These are phyloP conservation scores for Schizosaccharomyces osmophilus DNA, from an alignment of 805 yeast genomes.

Conservation along the genomic window DNA sequence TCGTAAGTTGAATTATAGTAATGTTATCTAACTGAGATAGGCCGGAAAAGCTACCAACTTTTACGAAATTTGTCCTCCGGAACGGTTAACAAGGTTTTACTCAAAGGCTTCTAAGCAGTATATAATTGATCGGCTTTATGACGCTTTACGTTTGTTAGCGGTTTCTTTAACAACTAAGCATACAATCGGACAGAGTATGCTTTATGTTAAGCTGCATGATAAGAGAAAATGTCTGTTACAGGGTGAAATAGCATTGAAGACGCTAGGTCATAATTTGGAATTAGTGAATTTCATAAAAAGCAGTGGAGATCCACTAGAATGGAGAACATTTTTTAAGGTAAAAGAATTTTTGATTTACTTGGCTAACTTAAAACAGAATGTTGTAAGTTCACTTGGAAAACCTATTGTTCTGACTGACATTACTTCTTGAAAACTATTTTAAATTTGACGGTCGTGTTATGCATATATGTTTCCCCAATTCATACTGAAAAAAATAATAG, in stretches of 20 bases:
- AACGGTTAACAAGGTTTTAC: conserved; percentile 28
- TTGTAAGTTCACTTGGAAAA: not conserved
- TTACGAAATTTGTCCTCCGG: conserved; percentile 15
- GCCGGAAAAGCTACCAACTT: conserved; percentile 10
- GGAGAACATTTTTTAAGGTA: conserved; percentile 40
- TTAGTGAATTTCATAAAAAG: conserved; percentile 7
- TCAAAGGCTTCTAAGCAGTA: conserved; percentile 21
- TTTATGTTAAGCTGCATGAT: conserved; percentile 20
- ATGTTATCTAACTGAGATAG: not conserved
- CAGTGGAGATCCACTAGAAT: conserved; percentile 43
- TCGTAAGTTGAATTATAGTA: not conserved
- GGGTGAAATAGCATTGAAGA: conserved; percentile 24
- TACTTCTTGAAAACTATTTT: not conserved
- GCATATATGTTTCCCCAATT: not conserved
- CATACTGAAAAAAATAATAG: too few relatives aligned
- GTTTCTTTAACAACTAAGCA: conserved; percentile 12
- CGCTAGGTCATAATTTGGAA: conserved; percentile 12
- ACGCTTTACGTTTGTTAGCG: conserved; percentile 22
- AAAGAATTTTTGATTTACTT: not conserved
- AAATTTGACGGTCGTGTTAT: not conserved
- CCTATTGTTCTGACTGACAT: not conserved
- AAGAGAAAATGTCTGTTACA: conserved; percentile 21
- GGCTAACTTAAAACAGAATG: not conserved
- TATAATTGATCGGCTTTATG: conserved; percentile 19
- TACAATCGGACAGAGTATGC: conserved; percentile 7